A percentile compares a stretch with the other conserved stretches of the same genome.
Conservation (phyloP, 345 rosid species). For the Eutrema yunnanense region DNA sequence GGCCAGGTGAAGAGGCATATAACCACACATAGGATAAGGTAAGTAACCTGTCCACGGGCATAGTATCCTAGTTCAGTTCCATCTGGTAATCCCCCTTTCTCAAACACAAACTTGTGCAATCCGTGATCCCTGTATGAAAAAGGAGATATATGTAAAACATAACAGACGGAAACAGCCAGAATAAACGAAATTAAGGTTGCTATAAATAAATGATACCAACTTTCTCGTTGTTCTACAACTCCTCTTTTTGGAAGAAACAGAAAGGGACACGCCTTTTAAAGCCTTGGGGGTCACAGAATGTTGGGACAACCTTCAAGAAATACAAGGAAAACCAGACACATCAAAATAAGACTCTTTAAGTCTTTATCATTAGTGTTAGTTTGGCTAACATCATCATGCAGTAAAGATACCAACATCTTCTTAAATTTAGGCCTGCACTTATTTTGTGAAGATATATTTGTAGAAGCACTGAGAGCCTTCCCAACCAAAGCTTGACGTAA, state of each 20-base stretch:
- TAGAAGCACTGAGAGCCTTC: constrained; percentile 33
- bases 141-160: background rate
- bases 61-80: constrained; percentile 96
- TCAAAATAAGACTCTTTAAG: constrained; percentile 13
- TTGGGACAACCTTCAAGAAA: constrained; percentile 43
- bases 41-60: constrained; percentile 80
- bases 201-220: constrained; percentile 32
- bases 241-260: constrained; percentile 33
- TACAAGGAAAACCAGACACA: constrained; percentile 17
- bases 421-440: constrained; percentile 35
- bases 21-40: constrained; percentile 21
- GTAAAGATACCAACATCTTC: constrained; percentile 40
- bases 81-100: constrained; percentile 81
- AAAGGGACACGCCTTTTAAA: constrained; percentile 28
- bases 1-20: constrained; percentile 15
- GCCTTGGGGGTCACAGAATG: constrained; percentile 32
- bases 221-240: constrained; percentile 33
- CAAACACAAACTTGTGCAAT: constrained; percentile 83
- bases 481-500: constrained; percentile 34
- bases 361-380: constrained; percentile 4
- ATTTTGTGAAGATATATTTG: constrained; percentile 32
- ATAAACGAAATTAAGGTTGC: constrained; percentile 1
- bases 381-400: constrained; percentile 14
- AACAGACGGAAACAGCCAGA: constrained; percentile 20
- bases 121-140: constrained; percentile 61